A percentile compares a stretch with the other conserved stretches of the same genome.
phyloP scores from a whole-genome alignment of 257 asterid species.

The Nicotiana otophora region DNA sequence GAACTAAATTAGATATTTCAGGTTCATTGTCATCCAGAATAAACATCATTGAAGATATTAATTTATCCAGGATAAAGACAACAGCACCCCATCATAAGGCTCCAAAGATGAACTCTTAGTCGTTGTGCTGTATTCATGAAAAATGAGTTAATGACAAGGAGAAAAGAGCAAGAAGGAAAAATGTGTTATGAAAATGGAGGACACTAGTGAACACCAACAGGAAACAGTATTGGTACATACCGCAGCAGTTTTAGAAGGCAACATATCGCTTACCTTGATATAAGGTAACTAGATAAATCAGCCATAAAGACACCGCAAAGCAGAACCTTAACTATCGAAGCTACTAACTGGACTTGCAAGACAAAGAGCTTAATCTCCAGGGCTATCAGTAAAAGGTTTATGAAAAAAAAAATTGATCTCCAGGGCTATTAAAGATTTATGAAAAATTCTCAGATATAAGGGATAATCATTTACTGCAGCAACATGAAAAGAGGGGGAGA shows the following conservation, averaged over 20 bases:
- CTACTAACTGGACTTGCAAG: not conserved
- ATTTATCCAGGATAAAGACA: not conserved
- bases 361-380: not conserved
- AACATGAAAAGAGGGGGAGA: no score
- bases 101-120: not conserved
- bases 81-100: not conserved
- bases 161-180: not conserved
- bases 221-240: not conserved
- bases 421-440: no score
- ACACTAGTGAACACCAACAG: not conserved
- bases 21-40: not conserved
- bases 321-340: no score
- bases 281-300: not conserved
- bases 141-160: not conserved
- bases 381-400: not conserved
- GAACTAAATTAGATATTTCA: not conserved
- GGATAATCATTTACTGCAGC: no score
- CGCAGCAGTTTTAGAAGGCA: not conserved
- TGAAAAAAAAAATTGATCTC: not conserved
- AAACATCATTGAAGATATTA: not conserved
- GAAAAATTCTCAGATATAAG: no score
- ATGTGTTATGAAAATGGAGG: not conserved
- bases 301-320: not conserved
- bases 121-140: not conserved
- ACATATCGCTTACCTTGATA: not conserved